These are phyloP conservation scores for Colletotrichum sp. DNA, from an alignment of 2,329 filamentous ascomycete genomes.

Conservation along the genomic window DNA sequence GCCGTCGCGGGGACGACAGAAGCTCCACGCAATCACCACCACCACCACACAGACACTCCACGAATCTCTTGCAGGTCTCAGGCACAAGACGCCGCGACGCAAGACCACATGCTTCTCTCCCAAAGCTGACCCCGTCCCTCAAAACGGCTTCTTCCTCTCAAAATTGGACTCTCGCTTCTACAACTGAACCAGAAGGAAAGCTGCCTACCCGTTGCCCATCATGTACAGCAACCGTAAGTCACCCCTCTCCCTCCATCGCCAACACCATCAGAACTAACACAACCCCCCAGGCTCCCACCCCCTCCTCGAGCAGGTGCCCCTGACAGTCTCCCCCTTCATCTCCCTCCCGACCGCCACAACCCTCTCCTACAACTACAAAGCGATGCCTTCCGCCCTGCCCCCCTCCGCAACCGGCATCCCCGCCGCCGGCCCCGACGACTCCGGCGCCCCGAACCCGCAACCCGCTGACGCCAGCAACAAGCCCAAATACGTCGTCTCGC, in stretches of 20 bases:
- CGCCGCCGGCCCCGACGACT: conserved; percentile 31
- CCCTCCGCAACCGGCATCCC: conserved; percentile 66
- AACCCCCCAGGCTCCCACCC: conserved; percentile 73
- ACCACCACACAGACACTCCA: not conserved
- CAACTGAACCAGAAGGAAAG: not conserved
- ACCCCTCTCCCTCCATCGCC: too few relatives aligned
- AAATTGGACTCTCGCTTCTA: not conserved
- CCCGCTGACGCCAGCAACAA: conserved; percentile 38
- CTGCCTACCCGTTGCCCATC: not conserved
- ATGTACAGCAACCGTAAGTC: conserved; percentile 37
- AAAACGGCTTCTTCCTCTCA: not conserved
- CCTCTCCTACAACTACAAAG: conserved; percentile 93
- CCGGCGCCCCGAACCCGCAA: not conserved
- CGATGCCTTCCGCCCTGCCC: conserved; percentile 85
- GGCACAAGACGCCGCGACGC: not conserved
- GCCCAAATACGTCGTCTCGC: conserved; percentile 77
- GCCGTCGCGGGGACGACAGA: not conserved
- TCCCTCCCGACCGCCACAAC: conserved; percentile 88
- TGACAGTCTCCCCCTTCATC: conserved; percentile 94
- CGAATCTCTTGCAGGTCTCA: not conserved
- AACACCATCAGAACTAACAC: not conserved
- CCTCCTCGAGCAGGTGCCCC: conserved; percentile 87
- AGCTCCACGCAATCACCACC: not conserved
- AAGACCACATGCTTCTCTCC: not conserved
- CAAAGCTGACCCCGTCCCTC: not conserved